Conservation (phyloP, 83 land plant species). For the Diphasiastrum complanatum region DNA sequence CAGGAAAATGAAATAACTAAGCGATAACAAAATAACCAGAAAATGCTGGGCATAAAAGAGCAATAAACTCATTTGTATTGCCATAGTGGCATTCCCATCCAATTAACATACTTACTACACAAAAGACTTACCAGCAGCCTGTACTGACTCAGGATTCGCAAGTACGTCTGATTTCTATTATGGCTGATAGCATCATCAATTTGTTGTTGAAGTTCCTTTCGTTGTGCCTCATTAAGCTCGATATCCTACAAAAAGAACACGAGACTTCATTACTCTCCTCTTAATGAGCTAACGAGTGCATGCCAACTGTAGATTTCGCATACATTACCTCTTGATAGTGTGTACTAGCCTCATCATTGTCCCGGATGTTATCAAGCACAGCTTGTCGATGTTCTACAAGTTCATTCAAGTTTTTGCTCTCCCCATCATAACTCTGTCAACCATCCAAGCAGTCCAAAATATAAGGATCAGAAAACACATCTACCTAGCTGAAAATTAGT, state of each 20-base stretch:
- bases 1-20: neutral
- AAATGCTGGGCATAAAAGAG: conserved; percentile 1
- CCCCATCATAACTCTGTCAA: conserved; percentile 38
- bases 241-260: conserved; percentile 56
- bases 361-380: conserved; percentile 90
- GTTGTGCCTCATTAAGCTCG: conserved; percentile 69
- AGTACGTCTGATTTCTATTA: conserved; percentile 74
- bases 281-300: neutral
- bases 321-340: conserved; percentile 63
- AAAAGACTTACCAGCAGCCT: conserved; percentile 78
- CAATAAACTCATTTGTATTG: neutral
- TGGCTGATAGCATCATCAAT: conserved; percentile 82
- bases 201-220: conserved; percentile 69
- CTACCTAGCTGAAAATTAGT: neutral
- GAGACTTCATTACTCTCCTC: neutral
- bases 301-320: neutral
- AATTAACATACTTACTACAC: too few species aligned
- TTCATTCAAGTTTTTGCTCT: conserved; percentile 41
- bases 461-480: neutral
- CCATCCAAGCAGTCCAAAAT: neutral
- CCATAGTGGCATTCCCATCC: too few species aligned
- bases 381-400: conserved; percentile 69
- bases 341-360: conserved; percentile 94
- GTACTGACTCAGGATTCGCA: conserved; percentile 87
- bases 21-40: neutral